These are phyloP conservation scores for Backusella morwellensis DNA, from an alignment of 192 early-diverging fungal species.

Conservation along the genomic window DNA sequence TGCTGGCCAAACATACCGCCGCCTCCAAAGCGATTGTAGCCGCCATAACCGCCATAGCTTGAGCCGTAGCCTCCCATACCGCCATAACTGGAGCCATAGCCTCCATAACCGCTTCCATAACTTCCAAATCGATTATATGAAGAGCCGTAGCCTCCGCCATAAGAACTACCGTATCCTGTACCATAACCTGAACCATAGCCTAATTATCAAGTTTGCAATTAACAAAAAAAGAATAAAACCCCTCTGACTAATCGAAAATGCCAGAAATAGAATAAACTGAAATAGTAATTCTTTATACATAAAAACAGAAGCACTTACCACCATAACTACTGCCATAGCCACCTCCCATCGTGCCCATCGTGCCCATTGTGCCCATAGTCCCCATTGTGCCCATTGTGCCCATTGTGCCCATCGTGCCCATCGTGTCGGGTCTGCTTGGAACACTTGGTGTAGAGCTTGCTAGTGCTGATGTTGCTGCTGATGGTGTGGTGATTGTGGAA, in stretches of 20 bases:
- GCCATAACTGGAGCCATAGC: conserved; percentile 36
- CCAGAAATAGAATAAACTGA: background rate
- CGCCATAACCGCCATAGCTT: conserved; percentile 44
- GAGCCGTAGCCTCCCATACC: conserved; percentile 53
- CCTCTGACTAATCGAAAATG: background rate
- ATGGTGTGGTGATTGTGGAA: conserved; percentile 4
- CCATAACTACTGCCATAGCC: background rate
- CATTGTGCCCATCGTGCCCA: background rate
- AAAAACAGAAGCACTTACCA: background rate
- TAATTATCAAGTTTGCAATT: background rate
- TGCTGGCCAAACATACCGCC: conserved; percentile 36
- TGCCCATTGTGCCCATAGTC: background rate
- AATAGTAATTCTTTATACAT: background rate
- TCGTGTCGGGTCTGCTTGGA: conserved; percentile 40
- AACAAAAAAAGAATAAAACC: background rate
- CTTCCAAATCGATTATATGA: conserved; percentile 35
- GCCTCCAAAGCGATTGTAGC: conserved; percentile 30
- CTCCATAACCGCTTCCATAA: conserved; percentile 33
- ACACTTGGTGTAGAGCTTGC: conserved; percentile 32
- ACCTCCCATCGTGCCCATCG: background rate
- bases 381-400: background rate
- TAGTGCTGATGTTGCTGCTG: background rate
- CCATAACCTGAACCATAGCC: conserved; percentile 39
- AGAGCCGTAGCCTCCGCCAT: conserved; percentile 35
- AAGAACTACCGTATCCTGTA: conserved; percentile 43